Base-by-base conservation (phyloP, 176 grass and related monocot species). In the Triticum timopheevii region DNA sequence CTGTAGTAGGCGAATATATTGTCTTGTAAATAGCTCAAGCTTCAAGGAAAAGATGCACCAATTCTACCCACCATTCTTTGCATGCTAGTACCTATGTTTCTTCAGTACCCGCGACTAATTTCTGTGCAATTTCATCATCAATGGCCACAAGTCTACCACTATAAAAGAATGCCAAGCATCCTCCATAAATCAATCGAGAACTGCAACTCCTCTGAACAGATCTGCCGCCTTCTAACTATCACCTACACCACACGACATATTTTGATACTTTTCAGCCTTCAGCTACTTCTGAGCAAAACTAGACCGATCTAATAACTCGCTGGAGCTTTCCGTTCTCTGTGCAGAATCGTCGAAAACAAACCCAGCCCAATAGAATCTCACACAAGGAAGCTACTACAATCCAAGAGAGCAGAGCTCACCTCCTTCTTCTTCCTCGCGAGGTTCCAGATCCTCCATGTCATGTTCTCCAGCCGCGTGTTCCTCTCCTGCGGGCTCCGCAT, bases 371-470 rank as follows among this genome's bases (percentile, higher is more conserved):
- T 65, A 76, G 40, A 39, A 58, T 59, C 25, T 58, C 76, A 31
- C 50, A 39, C 5, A 23, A 69, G 22, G 66, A 64, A 68, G 38
- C 9, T 71, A 83, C 8, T 67, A 81, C 61, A 36, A 30, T 20
- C 36, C 47, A 67, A 42, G 38, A 24, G 81, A 35, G 73, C 5
- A 74, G 25, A 72, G 77, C 76, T 65, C 39, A 95, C 97, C 97
- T 94, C 89, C 86, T 96, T 96, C 94, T 98, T 98, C 92, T 99
- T 99, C 79, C 97, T 91, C 2, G 97, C 94, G 61, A 99, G 92
- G 91, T 99, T 99, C 97, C 94, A 98, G 88, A 98, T 96, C 88
- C 97, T 94, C 97, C 97, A 98, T 31, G 93, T 94, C 97, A 98
- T 98, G 84, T 98, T 98, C 85, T 98, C 97, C 44, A 98, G 92